Evolutionary conservation across 2,329 filamentous ascomycete species (phyloP), one percentile per base, ranked within the genome.

Genomic region (Stemphylium lycopersici): DNA sequence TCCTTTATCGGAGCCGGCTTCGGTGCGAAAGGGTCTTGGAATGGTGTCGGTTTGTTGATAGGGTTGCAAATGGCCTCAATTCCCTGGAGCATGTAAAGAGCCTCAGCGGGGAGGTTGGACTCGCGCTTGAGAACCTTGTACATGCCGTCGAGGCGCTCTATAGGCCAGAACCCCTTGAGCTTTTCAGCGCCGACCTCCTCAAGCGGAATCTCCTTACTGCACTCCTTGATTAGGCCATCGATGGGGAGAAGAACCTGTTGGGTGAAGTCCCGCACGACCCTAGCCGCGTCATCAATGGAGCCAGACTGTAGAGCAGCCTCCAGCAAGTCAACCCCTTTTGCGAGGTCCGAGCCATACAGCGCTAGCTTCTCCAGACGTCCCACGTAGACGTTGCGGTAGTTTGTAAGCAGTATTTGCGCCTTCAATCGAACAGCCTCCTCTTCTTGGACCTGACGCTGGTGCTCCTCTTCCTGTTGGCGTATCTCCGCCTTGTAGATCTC

Each of bases 111-210:
- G 1, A n/a, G 15, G 16, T 40, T 4, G 16, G 22, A 11, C 13
- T 43, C 20, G 40, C 18, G 18, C 40, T 12, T 16, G 2, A 49
- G 11, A 10, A 16, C 44, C 5, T 10, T 24, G 6, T 46, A 46
- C 8, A 58, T 31, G 4, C 15, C 38, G 2, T 47, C 40, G 10
- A 58, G 29, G 6, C 37, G 40, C 6, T 40, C 26, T 2, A 56
- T 7, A 6, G 52, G 52, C 56, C 52, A 58, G 2, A 18, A 22
- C 2, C 20, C 10, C 16, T 47, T 56, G 16, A 58, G 24, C 39
- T 33, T 38, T 3, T 26, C 31, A 18, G 56, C 48, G 12, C 44
- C 56, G 8, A 43, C 34, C 8, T 51, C 32, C 32, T 56, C 52
- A 11, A 58, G 33, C 2, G 56, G 40, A 4, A 58, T 52, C 8